Base-by-base conservation (phyloP, 192 early-diverging fungal species). In the Podila minutissima region DNA sequence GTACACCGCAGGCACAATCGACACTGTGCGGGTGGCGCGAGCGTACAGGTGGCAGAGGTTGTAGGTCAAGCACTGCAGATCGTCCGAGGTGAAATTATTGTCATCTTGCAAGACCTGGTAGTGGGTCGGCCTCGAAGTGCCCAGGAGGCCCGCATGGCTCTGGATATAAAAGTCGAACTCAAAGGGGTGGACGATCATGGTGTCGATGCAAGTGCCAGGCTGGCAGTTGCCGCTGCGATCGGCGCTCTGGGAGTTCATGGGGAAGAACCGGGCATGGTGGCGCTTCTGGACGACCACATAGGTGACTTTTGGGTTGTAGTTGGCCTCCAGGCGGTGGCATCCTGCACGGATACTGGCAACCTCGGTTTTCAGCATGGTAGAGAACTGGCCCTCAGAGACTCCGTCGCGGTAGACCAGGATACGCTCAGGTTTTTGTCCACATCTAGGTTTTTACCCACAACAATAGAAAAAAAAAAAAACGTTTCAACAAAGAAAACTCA, bases 101-200 rank as follows among this genome's bases (percentile, higher is more conserved):
- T 98, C 96, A 65, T 99, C 95, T 66, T 92, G 86, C 46, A 99
- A 77, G 19, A 97, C 95, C 60, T 93, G 91, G 89, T 99, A 99
- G 74, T 95, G 94, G 0, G 93, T 93, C 1, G 97, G 96, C 33
- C 95, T 93, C 17, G 95, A 96, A 2, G 97, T 97, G 37, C 97
- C 97, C 77, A 97, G 95, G 26, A 97, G 88, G 57, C 97, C 95
- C 1, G 93, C 91, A 67, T 99, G 97, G 20, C 95, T 93, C 68
- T 93, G 94, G 24, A 99, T 83, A 65, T 94, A 94, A 72, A 98
- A 98, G 72, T 98, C 94, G 68, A 91, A 93, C 62, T 95, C 91
- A 32, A 83, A 84, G 4, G 96, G 96, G 78, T 97, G 94, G 0
- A 88, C 89, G 64, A 97, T 83, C 3, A 64, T 75, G n/a, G 84